Evolutionary conservation across 31 red algal genomes (phyloP), one percentile per base, ranked within the genome.

Genomic region (Porphyra umbilicalis): DNA sequence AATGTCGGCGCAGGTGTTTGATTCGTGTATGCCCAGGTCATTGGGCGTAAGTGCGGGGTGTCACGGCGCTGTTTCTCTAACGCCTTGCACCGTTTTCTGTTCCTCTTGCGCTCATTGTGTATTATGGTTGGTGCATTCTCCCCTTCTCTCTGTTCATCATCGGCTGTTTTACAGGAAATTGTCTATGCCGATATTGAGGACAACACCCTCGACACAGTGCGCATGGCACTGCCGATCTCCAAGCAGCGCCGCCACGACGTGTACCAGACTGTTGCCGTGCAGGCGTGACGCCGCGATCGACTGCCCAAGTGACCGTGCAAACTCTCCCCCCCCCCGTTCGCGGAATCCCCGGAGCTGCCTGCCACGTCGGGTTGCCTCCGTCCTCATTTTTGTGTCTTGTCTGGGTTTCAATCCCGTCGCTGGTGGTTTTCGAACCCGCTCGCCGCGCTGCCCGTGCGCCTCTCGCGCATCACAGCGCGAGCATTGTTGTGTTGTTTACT

Each of bases 211-310:
- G 87, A 87, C 34, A 36, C 13, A 33, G 86, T 96, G 16, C 89
- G 93, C 32, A 80, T 57, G 34, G 37, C 79, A n/a, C 85, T 96
- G 78, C 93, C 93, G 18, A 88, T 87, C 1, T 36, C 44, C 1
- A 78, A 80, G 78, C 89, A 96, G 75, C 81, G 81, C 76, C 86
- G 86, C 35, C 14, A 57, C 40, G 93, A 96, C 38, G 38, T 96
- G 35, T 96, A 96, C 77, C 77, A 31, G 32, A 77, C 88, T 10
- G 40, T 77, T 15, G 77, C 74, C 29, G 37, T 86, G 57, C 20
- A n/a, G n/a, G n/a, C n/a, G n/a, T n/a, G n/a, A n/a, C n/a, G n/a
- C n/a, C n/a, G n/a, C n/a, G n/a, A n/a, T n/a, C n/a, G n/a, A n/a
- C n/a, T n/a, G n/a, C n/a, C n/a, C n/a, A n/a, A n/a, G n/a, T n/a